Evolutionary conservation across 257 asterid species (phyloP).

Genomic region (Lavandula angustifolia): DNA sequence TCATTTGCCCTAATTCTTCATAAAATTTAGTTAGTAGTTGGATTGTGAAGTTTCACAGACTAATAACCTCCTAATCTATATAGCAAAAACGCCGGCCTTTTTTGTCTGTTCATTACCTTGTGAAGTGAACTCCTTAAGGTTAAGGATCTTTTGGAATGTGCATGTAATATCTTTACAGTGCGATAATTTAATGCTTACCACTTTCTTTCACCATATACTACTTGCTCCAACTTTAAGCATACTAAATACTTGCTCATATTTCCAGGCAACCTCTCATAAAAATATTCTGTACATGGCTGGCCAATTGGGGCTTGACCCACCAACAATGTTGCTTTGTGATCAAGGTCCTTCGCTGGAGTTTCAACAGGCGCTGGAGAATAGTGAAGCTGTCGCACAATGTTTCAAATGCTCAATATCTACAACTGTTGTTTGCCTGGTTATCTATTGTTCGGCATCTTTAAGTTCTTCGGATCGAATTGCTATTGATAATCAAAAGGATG

Average conservation of each 20-base stretch:
- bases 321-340: constrained; percentile 78
- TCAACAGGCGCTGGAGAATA: constrained; percentile 65
- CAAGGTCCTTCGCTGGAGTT: constrained; percentile 69
- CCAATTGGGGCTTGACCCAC: constrained; percentile 92
- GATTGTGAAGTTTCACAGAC: constrained; percentile 7
- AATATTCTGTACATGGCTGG: constrained; percentile 92
- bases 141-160: constrained; percentile 11
- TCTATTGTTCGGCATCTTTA: constrained; percentile 72
- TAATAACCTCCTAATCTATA: neutral
- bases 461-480: constrained; percentile 53
- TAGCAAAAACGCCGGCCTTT: constrained; percentile 2
- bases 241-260: constrained; percentile 27
- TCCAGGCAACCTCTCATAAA: constrained; percentile 85
- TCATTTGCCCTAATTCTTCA: neutral
- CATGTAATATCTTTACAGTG: neutral
- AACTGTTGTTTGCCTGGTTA: constrained; percentile 54
- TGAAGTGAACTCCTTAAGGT: neutral
- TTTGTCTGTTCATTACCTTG: constrained; percentile 9
- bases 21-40: neutral
- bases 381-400: constrained; percentile 81
- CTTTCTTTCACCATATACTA: neutral
- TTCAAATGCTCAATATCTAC: constrained; percentile 73
- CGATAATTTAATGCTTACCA: neutral
- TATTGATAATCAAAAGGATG: constrained; percentile 57
- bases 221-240: constrained; percentile 23